These are phyloP conservation scores for Dendrothele bispora DNA, from an alignment of 768 basidiomycete genomes.

Conservation along the genomic window DNA sequence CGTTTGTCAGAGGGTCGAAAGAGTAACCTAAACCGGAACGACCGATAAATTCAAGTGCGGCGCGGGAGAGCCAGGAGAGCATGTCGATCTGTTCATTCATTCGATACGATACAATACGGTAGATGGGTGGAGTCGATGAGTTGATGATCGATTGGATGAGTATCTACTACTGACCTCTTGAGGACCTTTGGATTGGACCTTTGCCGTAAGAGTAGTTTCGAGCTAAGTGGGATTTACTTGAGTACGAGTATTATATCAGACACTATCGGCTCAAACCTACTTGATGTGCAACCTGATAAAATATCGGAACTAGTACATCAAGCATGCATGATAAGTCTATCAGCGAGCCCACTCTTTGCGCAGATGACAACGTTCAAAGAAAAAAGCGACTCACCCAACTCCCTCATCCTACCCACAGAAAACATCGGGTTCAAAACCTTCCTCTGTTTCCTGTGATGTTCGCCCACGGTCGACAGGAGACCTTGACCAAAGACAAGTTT, in stretches of 20 bases:
- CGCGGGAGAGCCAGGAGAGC: slow-evolving; percentile 33
- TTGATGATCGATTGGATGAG: slow-evolving; percentile 21
- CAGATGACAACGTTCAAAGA: neutral
- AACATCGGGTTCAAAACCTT: slow-evolving; percentile 37
- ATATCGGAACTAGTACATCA: too few relatives aligned
- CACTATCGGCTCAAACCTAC: neutral
- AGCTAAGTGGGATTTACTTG: neutral
- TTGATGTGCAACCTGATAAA: neutral
- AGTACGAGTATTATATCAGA: neutral
- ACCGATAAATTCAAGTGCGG: slow-evolving; percentile 38
- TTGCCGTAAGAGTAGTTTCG: neutral
- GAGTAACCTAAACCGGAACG: slow-evolving; percentile 37
- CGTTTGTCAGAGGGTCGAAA: slow-evolving; percentile 29
- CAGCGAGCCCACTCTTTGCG: neutral
- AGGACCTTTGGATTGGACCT: slow-evolving; percentile 5
- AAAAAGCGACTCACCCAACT: slow-evolving; percentile 24
- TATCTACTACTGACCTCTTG: slow-evolving; percentile 15
- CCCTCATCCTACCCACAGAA: slow-evolving; percentile 31
- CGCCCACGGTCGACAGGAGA: slow-evolving; percentile 2
- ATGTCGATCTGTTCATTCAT: slow-evolving; percentile 23
- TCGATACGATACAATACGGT: neutral
- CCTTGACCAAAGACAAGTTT: neutral
- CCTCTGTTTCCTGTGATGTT: slow-evolving; percentile 30
- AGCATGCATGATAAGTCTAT: neutral
- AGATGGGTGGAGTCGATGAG: neutral